phyloP scores from a whole-genome alignment of 2,329 filamentous ascomycete genomes.

The Talaromyces sp. region DNA sequence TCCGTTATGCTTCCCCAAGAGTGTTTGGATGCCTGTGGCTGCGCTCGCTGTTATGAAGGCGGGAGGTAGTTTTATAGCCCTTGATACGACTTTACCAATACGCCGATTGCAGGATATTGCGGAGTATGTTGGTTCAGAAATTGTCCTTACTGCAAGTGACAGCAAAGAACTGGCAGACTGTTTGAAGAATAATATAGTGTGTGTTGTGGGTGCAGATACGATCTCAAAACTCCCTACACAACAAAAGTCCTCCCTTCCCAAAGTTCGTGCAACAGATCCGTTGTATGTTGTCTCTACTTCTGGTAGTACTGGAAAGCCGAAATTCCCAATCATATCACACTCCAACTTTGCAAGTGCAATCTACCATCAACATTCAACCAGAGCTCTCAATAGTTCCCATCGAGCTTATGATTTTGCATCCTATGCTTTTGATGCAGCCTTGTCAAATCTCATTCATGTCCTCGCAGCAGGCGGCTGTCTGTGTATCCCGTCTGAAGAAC shows the following conservation, averaged over 20 bases:
- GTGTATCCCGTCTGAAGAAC: constrained; percentile 51
- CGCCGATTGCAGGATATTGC: background rate
- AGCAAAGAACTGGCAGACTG: background rate
- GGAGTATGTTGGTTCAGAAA: background rate
- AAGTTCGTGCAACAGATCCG: constrained; percentile 19
- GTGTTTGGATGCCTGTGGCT: constrained; percentile 11
- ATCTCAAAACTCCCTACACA: background rate
- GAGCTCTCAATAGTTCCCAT: constrained; percentile 23
- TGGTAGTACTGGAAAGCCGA: constrained; percentile 47
- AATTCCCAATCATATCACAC: constrained; percentile 60
- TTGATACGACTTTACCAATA: background rate
- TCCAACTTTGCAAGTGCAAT: constrained; percentile 52
- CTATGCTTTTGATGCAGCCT: constrained; percentile 50
- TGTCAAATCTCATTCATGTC: constrained; percentile 52
- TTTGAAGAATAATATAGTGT: background rate
- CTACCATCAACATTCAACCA: constrained; percentile 56
- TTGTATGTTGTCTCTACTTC: constrained; percentile 57
- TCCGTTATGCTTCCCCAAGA: constrained; percentile 14
- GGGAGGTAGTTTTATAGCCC: constrained; percentile 9
- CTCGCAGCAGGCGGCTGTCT: constrained; percentile 54
- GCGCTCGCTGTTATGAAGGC: constrained; percentile 14
- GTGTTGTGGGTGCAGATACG: background rate
- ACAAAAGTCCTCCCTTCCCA: background rate
- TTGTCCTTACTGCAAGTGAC: background rate
- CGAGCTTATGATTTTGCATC: constrained; percentile 57